Percentiles rank a stretch among this genome's conserved stretches.
Conservation (phyloP, 345 rosid species). For the Gossypium longicalyx region DNA sequence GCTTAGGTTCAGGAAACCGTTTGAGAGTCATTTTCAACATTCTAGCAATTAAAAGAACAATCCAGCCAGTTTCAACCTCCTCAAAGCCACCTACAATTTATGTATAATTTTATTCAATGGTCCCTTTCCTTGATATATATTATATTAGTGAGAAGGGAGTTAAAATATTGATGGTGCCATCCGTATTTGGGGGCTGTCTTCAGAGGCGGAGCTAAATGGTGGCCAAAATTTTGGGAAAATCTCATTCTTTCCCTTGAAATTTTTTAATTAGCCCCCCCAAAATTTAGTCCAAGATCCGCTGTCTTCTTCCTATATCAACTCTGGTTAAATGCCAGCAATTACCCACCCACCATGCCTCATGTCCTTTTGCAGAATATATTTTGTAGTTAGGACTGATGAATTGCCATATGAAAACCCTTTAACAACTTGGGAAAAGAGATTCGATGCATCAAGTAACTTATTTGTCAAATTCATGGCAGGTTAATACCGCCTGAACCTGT, state of each 20-base stretch:
- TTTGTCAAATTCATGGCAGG: slow-evolving; percentile 2
- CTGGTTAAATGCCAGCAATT: not conserved
- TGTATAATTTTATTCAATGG: not conserved
- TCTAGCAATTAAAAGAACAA: not conserved
- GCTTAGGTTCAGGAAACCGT: not conserved
- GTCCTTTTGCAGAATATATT: not conserved
- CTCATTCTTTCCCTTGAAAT: not conserved
- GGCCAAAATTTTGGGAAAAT: no score
- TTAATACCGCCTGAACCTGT: slow-evolving; percentile 1
- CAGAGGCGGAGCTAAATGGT: no score
- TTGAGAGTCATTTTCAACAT: not conserved
- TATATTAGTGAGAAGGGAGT: not conserved
- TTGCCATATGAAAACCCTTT: not conserved
- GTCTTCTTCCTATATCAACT: no score
- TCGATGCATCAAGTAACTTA: not conserved
- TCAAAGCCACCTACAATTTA: not conserved
- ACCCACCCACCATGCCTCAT: not conserved
- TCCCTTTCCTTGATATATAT: not conserved
- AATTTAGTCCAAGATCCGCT: no score
- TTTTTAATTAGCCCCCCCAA: no score
- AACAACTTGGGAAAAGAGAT: not conserved
- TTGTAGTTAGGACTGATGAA: not conserved
- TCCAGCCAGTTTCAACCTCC: not conserved
- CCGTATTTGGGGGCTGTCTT: no score
- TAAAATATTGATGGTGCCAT: no score